A percentile compares a stretch with the other conserved stretches of the same genome.
Evolutionary conservation across 306 rosid genomes (phyloP).

Genomic region (Corylus heterophylla): DNA sequence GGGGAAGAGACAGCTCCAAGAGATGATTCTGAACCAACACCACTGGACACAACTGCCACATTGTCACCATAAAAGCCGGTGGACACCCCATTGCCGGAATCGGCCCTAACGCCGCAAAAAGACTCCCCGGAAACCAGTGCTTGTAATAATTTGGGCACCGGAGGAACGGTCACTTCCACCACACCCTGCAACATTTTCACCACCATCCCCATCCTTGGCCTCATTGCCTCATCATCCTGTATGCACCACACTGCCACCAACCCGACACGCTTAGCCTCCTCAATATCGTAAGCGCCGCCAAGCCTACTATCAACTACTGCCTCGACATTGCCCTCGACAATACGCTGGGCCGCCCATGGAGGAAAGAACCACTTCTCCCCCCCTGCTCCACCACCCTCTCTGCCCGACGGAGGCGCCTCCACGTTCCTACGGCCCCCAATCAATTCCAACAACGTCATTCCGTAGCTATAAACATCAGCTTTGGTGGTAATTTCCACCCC

Average conservation of each 20-base stretch:
- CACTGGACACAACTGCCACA: slow-evolving; percentile 39
- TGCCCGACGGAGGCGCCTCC: slow-evolving; percentile 47
- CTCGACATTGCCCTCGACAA: slow-evolving; percentile 54
- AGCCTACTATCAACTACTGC: slow-evolving; percentile 65
- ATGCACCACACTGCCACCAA: slow-evolving; percentile 92
- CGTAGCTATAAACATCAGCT: slow-evolving; percentile 86
- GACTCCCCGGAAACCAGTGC: slow-evolving; percentile 81
- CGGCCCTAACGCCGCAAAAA: slow-evolving; percentile 53
- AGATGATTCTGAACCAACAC: slow-evolving; percentile 56
- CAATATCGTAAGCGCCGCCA: slow-evolving; percentile 42
- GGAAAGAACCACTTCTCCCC: slow-evolving; percentile 88
- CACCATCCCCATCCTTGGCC: slow-evolving; percentile 80
- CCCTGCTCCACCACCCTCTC: slow-evolving; percentile 33
- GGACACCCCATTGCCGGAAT: slow-evolving; percentile 40
- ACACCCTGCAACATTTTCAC: slow-evolving; percentile 85
- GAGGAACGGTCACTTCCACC: slow-evolving; percentile 64
- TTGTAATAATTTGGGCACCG: slow-evolving; percentile 70
- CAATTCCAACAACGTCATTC: slow-evolving; percentile 80
- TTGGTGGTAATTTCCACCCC: slow-evolving; percentile 79
- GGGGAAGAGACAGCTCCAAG: slow-evolving; percentile 46
- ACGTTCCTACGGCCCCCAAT: slow-evolving; percentile 75
- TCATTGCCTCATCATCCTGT: slow-evolving; percentile 69
- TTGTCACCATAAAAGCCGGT: slow-evolving; percentile 44
- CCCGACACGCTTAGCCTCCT: slow-evolving; percentile 61
- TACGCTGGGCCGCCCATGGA: slow-evolving; percentile 76